Percentiles rank a stretch among this genome's conserved stretches.
These are phyloP conservation scores for Boletus coccyginus DNA, from an alignment of 768 basidiomycete species.

Conservation along the genomic window DNA sequence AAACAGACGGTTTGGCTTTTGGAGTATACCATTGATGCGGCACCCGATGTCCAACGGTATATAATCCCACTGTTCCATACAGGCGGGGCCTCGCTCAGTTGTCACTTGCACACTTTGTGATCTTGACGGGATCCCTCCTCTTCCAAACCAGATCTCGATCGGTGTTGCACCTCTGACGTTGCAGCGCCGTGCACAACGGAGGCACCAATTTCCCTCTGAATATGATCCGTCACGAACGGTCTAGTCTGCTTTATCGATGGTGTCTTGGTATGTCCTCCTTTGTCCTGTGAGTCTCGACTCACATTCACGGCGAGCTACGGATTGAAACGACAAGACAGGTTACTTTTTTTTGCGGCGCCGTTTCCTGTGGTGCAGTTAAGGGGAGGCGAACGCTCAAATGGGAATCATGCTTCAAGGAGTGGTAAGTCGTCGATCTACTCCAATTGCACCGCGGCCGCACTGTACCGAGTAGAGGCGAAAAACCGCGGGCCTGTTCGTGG, in stretches of 20 bases:
- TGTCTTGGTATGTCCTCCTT: slow-evolving; percentile 1
- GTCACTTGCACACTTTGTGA: background rate
- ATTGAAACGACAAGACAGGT: background rate
- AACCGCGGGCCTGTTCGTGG: slow-evolving; percentile 10
- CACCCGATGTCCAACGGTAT: background rate
- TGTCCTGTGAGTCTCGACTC: background rate
- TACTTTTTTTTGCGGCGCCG: background rate
- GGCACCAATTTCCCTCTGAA: background rate
- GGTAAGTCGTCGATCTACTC: slow-evolving; percentile 3
- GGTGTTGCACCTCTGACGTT: slow-evolving; percentile 8
- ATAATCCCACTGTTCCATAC: background rate
- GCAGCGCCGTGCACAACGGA: slow-evolving; percentile 14
- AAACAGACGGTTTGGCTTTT: background rate
- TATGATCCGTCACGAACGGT: background rate
- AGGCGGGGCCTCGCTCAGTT: background rate
- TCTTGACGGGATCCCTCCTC: slow-evolving; percentile 1
- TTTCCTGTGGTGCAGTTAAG: background rate
- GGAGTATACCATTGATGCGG: background rate
- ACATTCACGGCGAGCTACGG: background rate
- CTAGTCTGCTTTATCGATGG: background rate
- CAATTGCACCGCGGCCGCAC: background rate
- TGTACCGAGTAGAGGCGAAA: background rate
- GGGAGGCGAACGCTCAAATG: background rate
- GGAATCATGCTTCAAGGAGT: background rate
- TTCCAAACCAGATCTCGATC: slow-evolving; percentile 6